phyloP scores from a whole-genome alignment of 2,329 filamentous ascomycete species.

The Colletotrichum brevisporum region DNA sequence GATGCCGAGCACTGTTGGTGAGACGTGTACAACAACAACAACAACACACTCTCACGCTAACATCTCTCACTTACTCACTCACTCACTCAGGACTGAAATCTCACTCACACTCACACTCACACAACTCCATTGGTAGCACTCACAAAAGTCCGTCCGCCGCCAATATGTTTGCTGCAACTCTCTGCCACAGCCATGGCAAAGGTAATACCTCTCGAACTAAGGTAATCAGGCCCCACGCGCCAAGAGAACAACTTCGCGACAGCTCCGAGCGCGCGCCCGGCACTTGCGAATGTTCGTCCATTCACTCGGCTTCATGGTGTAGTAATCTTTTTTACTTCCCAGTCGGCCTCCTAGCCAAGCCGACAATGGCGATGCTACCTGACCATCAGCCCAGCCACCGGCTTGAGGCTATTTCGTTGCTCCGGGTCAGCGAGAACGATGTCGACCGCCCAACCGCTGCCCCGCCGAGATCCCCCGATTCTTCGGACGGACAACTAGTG shows the following conservation, averaged over 20 bases:
- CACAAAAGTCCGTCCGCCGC: conserved; percentile 1
- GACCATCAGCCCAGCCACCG: conserved; percentile 16
- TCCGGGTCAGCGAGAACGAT: background rate
- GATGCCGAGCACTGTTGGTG: no score
- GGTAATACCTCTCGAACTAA: conserved; percentile 6
- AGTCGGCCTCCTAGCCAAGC: background rate
- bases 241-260: conserved; percentile 21
- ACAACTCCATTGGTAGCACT: no score
- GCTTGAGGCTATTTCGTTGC: background rate
- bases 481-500: background rate
- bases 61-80: no score
- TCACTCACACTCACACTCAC: no score
- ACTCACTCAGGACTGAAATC: no score
- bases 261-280: conserved; percentile 17
- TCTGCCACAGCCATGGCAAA: background rate
- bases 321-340: background rate
- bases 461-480: conserved; percentile 6
- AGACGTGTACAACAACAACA: no score
- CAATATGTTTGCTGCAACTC: conserved; percentile 11
- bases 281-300: background rate
- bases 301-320: no score
- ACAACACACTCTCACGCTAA: no score
- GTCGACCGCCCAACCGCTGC: background rate
- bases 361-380: background rate
- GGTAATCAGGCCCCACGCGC: conserved; percentile 21